Percentiles rank a stretch among this genome's conserved stretches.
Conservation (phyloP, 1,284 basidiomycete species). For the Ustilago xerochloae region DNA sequence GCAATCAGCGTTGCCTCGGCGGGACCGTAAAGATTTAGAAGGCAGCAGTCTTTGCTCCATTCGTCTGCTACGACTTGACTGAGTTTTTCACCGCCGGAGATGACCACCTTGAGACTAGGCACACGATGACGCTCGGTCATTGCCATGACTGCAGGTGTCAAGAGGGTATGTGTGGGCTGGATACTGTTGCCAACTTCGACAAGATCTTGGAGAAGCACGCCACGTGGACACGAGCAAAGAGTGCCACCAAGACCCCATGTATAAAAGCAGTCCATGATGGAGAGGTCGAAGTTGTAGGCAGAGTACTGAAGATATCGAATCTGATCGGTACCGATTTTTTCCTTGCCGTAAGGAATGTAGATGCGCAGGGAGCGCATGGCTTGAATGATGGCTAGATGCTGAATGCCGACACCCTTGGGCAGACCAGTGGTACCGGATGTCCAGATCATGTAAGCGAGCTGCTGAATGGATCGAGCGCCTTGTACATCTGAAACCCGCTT, state of each 20-base stretch:
- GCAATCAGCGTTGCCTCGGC: slow-evolving; percentile 67
- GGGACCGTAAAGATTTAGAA: slow-evolving; percentile 67
- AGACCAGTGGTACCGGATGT: slow-evolving; percentile 69
- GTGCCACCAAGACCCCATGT: slow-evolving; percentile 65
- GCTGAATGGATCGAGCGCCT: slow-evolving; percentile 28
- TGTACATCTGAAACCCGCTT: background rate
- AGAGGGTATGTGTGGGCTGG: slow-evolving; percentile 63
- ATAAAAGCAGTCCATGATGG: slow-evolving; percentile 68
- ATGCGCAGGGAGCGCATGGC: slow-evolving; percentile 63
- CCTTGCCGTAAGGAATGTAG: slow-evolving; percentile 61
- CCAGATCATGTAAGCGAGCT: slow-evolving; percentile 68
- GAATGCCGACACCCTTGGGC: slow-evolving; percentile 67
- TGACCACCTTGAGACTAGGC: slow-evolving; percentile 65
- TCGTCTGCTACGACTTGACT: slow-evolving; percentile 68
- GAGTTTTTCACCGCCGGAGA: slow-evolving; percentile 69
- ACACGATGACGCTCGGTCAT: slow-evolving; percentile 64
- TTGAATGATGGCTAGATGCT: slow-evolving; percentile 65
- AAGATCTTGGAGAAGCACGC: slow-evolving; percentile 57
- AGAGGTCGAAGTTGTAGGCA: slow-evolving; percentile 67
- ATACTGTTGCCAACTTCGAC: slow-evolving; percentile 57
- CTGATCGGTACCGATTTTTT: slow-evolving; percentile 44
- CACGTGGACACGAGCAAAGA: slow-evolving; percentile 60
- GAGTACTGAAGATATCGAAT: slow-evolving; percentile 68
- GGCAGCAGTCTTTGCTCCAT: slow-evolving; percentile 66
- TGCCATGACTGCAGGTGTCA: slow-evolving; percentile 69